phyloP scores from a whole-genome alignment of 768 basidiomycete species.

The Hemileccinum rubropunctum region DNA sequence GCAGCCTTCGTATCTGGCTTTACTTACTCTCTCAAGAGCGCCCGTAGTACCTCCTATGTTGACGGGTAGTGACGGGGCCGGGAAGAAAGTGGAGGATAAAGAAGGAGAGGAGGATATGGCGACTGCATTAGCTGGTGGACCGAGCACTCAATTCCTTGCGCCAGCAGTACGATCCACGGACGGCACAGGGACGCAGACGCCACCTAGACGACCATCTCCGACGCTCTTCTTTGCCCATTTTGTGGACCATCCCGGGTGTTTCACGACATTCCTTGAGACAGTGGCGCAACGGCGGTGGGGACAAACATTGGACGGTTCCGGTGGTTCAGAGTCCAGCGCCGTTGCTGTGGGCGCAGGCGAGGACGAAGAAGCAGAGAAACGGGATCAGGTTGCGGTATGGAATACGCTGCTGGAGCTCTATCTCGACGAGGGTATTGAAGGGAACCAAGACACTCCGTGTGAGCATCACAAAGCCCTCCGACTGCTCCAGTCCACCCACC shows the following conservation, averaged over 20 bases:
- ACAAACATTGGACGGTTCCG: constrained; percentile 53
- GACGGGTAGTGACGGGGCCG: constrained; percentile 28
- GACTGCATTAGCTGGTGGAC: constrained; percentile 25
- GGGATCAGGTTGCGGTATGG: constrained; percentile 86
- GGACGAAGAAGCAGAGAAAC: constrained; percentile 51
- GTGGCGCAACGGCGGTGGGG: constrained; percentile 80
- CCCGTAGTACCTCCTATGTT: constrained; percentile 42
- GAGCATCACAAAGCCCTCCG: constrained; percentile 62
- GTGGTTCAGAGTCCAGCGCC: constrained; percentile 5
- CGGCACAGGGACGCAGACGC: constrained; percentile 24
- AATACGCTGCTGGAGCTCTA: constrained; percentile 95
- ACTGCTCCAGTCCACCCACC: constrained; percentile 55
- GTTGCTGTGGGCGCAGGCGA: constrained; percentile 20
- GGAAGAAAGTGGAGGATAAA: constrained; percentile 18
- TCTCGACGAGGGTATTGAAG: constrained; percentile 44
- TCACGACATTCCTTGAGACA: constrained; percentile 85
- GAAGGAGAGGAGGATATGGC: constrained; percentile 18
- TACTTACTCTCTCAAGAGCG: constrained; percentile 69
- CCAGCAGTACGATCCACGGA: constrained; percentile 6
- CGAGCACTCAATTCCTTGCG: constrained; percentile 14
- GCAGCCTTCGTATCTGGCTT: constrained; percentile 71
- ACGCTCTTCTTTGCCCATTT: constrained; percentile 91
- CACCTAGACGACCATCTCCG: constrained; percentile 68
- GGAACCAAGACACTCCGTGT: constrained; percentile 16
- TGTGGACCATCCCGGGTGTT: constrained; percentile 81